Conservation (phyloP, 768 basidiomycete species). For the Boletus rubroflammeus region DNA sequence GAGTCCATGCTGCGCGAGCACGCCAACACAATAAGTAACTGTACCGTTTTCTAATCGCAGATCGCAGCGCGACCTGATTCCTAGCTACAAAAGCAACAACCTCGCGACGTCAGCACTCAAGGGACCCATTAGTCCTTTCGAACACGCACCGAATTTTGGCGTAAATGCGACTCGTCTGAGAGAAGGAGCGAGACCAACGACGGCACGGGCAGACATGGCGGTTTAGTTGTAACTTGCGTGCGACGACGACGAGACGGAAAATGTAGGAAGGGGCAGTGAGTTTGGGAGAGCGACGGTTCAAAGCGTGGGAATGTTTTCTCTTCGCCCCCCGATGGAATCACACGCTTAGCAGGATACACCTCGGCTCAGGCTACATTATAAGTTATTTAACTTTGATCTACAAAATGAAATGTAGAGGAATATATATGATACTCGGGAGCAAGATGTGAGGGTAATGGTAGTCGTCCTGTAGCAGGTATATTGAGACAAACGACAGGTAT, state of each 20-base stretch:
- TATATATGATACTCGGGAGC: constrained; percentile 14
- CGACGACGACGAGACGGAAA: background rate
- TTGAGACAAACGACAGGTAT: constrained; percentile 8
- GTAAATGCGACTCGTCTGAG: constrained; percentile 49
- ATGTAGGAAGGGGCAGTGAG: background rate
- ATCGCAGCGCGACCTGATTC: constrained; percentile 37
- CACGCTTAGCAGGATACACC: background rate
- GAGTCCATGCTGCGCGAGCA: background rate
- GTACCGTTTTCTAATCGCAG: constrained; percentile 41
- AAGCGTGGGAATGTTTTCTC: constrained; percentile 19
- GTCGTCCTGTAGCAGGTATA: constrained; percentile 21
- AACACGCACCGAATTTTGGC: constrained; percentile 28
- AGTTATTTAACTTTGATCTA: constrained; percentile 2
- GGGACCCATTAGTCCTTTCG: background rate
- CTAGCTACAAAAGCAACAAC: constrained; percentile 30
- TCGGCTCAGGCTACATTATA: background rate
- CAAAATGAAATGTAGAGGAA: background rate
- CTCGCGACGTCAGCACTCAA: background rate
- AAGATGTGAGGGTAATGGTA: constrained; percentile 8
- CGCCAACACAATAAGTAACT: background rate
- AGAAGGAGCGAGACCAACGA: constrained; percentile 57
- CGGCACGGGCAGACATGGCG: constrained; percentile 44
- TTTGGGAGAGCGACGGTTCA: background rate
- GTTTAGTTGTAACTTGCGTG: constrained; percentile 11
- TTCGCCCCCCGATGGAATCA: constrained; percentile 7